A percentile compares a stretch with the other conserved stretches of the same genome.
phyloP scores from a whole-genome alignment of 768 basidiomycete species.

The Suillus luteus region DNA sequence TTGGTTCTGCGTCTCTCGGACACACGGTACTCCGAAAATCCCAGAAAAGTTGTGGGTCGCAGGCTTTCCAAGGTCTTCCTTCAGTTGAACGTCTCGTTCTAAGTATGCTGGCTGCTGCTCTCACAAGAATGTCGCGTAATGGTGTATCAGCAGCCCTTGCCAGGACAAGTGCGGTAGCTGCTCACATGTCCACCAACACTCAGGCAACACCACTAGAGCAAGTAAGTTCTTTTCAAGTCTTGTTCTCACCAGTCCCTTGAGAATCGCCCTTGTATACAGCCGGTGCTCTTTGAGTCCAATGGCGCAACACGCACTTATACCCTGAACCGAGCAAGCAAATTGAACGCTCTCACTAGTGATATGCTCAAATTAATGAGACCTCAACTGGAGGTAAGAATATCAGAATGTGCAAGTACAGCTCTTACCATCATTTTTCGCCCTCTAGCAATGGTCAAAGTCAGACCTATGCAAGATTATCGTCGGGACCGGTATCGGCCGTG shows the following conservation, averaged over 20 bases:
- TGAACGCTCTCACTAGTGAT: constrained; percentile 78
- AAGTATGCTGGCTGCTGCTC: constrained; percentile 28
- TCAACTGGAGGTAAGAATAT: constrained; percentile 70
- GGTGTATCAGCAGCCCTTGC: constrained; percentile 27
- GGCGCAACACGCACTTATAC: constrained; percentile 65
- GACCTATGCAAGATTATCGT: constrained; percentile 73
- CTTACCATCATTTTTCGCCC: constrained; percentile 13
- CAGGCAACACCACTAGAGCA: constrained; percentile 23
- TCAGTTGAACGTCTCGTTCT: neutral
- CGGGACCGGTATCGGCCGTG: constrained; percentile 68
- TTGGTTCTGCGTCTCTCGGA: neutral
- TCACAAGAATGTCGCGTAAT: constrained; percentile 35
- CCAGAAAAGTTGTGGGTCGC: neutral
- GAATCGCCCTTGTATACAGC: constrained; percentile 30
- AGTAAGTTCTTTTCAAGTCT: constrained; percentile 18
- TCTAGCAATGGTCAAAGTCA: constrained; percentile 74
- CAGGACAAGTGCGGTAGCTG: constrained; percentile 33
- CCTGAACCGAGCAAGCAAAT: constrained; percentile 77
- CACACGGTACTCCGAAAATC: constrained; percentile 8
- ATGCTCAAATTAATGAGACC: constrained; percentile 76
- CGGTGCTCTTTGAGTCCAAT: constrained; percentile 71
- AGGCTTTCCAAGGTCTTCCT: neutral
- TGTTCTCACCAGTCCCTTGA: constrained; percentile 1
- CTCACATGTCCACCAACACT: constrained; percentile 37
- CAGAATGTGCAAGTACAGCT: neutral